phyloP scores from a whole-genome alignment of 2,329 filamentous ascomycete genomes.

The Aspergillus spinulosporus region DNA sequence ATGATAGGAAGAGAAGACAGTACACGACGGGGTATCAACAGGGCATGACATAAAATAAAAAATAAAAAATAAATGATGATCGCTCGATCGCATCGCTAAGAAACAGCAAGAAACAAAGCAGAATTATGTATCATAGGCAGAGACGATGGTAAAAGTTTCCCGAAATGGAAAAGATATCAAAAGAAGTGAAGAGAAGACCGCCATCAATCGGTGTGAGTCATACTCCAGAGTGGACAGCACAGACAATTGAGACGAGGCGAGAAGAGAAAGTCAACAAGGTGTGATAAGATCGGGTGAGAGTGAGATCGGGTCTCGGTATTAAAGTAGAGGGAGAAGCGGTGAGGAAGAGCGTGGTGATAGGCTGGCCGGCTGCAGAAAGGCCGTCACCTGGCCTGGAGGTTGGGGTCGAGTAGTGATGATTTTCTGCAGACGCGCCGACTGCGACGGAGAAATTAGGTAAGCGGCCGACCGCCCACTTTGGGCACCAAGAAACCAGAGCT shows the following conservation, averaged over 20 bases:
- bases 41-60: constrained; percentile 14
- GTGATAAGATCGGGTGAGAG: constrained; percentile 9
- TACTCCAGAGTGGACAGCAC: constrained; percentile 2
- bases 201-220: constrained; percentile 3
- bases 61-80: constrained; percentile 8
- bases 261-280: not conserved
- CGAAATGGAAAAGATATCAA: constrained; percentile 16
- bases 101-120: not conserved
- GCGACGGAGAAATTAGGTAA: constrained; percentile 27
- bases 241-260: not conserved
- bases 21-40: constrained; percentile 28
- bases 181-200: constrained; percentile 12
- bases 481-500: constrained; percentile 15
- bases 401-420: not conserved
- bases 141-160: constrained; percentile 6
- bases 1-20: constrained; percentile 18
- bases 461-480: constrained; percentile 7
- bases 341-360: constrained; percentile 21
- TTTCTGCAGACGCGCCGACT: constrained; percentile 21
- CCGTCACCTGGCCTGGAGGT: not conserved
- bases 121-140: constrained; percentile 2
- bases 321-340: constrained; percentile 16
- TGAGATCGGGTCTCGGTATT: not conserved
- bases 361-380: not conserved
- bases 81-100: constrained; percentile 1